Percentiles rank a stretch among this genome's conserved stretches.
Conservation (phyloP, 2,329 filamentous ascomycete species). For the Penicillium sp. region DNA sequence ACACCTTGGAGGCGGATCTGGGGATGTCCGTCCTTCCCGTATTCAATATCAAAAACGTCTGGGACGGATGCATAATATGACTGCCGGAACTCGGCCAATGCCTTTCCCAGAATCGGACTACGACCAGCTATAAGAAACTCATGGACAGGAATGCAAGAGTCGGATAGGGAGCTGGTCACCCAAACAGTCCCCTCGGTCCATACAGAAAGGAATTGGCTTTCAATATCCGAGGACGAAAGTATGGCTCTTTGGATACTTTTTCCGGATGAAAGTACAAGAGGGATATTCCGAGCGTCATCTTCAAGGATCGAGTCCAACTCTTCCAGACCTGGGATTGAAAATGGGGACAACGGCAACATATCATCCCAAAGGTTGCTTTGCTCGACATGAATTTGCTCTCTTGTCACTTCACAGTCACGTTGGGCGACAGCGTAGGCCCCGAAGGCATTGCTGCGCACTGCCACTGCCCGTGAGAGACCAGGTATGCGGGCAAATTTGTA, state of each 20-base stretch:
- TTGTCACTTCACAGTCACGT: conserved; percentile 78
- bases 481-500: conserved; percentile 94
- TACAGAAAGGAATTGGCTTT: conserved; percentile 38
- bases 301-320: conserved; percentile 43
- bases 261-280: conserved; percentile 17
- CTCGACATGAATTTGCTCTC: conserved; percentile 65
- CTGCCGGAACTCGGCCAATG: conserved; percentile 58
- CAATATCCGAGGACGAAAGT: conserved; percentile 47
- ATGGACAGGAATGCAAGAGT: conserved; percentile 75
- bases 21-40: conserved; percentile 50
- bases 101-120: conserved; percentile 65
- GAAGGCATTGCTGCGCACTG: conserved; percentile 82
- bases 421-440: conserved; percentile 87
- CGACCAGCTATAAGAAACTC: conserved; percentile 75
- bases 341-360: conserved; percentile 65
- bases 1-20: conserved; percentile 66
- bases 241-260: conserved; percentile 41
- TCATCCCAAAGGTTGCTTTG: conserved; percentile 72
- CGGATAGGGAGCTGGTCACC: conserved; percentile 59
- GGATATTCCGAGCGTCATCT: conserved; percentile 42
- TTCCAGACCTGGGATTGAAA: conserved; percentile 54
- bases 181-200: conserved; percentile 36
- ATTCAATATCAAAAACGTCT: conserved; percentile 60
- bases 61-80: conserved; percentile 55
- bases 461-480: conserved; percentile 77